Base-by-base conservation (phyloP, 2,329 filamentous ascomycete genomes). In the Colletotrichum spaethianum region DNA sequence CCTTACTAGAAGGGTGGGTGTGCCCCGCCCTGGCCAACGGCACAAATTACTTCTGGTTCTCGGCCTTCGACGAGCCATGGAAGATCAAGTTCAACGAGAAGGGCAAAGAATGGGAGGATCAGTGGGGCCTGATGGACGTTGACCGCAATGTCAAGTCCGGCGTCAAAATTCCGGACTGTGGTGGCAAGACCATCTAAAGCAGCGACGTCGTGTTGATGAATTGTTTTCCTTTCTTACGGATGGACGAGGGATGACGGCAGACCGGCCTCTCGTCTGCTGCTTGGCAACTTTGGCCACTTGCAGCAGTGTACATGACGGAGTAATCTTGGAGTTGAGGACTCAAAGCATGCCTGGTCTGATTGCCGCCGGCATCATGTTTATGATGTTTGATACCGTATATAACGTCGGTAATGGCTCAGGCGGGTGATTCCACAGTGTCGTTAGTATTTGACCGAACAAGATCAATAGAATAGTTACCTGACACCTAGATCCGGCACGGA, bases 1-100 rank as follows among this genome's bases (percentile, higher is more conserved):
- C 85, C n/a, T 95, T 98, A 77, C 92, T 98, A 90, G 86, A 91
- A 1, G 90, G 91, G 74, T 98, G 94, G 92, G 91, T 98, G 0
- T 98, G 96, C 81, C 87, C 90, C 63, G 91, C 93, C 14, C 83
- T 98, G 74, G 85, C 85, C 31, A 97, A 98, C 78, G 93, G 92
- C 56, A 98, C 95, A 1, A 91, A 97, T 75, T 98, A 97, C 81
- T 98, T 98, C 80, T 98, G 96, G 96, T 98, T 98, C 80, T 94
- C 95, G 79, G 94, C 95, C 12, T 98, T 98, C 80, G 96, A 98
- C 80, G 96, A 98, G 86, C 95, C 95, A 2, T 98, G 96, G 96
- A 98, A 98, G 85, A 86, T 93, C 67, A 79, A 82, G 23, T 98
- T 91, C 83, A 93, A 98, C 80, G 86, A 85, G 6, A 82, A 82